Base-by-base conservation (phyloP, 1,139 yeast species). In the Pichia inconspicua region DNA sequence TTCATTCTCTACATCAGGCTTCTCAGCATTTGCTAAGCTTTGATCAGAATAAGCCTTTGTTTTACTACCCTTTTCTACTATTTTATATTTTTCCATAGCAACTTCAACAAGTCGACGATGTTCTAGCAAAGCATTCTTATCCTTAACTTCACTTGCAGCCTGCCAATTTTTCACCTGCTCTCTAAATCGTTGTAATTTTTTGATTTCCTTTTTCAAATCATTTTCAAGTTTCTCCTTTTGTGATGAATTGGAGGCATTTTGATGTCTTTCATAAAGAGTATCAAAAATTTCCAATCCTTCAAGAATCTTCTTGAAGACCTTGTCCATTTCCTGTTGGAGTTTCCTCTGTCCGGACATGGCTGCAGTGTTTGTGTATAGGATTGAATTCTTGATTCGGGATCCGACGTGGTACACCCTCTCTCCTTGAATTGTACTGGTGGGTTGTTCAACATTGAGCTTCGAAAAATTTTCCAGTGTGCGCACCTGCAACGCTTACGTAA, bases 161-260 rank as follows among this genome's bases (percentile, higher is more conserved):
- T 83, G 80, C 92, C 92, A 84, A 55, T 80, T 80, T 61, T 84
- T 84, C 53, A 84, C 80, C 65, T 82, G 90, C 64, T 84, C 90
- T 65, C 98, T 78, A 62, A 85, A 82, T 62, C 96, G 80, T 66
- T 94, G 99, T 48, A 94, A 74, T 67, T 89, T 90, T 68, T 94
- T 94, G 66, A 94, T 92, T 66, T 94, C 98, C 60, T 95, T 85
- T 72, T 94, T 94, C 65, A 94, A 71, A 63, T 92, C 98, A 58
- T 82, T 80, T 66, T 94, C 98, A 53, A 92, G 75, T 67, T 92
- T 92, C 64, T 84, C 92, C 66, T 82, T 76, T 63, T 82, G 90
- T 8, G 86, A 77, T 40, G 80, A 73, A 53, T 78, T 75, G 22
- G 82, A 71, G 40, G 75, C 71, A 47, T 74, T 72, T 64, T 79